Conservation (phyloP, 2,329 filamentous ascomycete species). For the Raffaelea arxii region DNA sequence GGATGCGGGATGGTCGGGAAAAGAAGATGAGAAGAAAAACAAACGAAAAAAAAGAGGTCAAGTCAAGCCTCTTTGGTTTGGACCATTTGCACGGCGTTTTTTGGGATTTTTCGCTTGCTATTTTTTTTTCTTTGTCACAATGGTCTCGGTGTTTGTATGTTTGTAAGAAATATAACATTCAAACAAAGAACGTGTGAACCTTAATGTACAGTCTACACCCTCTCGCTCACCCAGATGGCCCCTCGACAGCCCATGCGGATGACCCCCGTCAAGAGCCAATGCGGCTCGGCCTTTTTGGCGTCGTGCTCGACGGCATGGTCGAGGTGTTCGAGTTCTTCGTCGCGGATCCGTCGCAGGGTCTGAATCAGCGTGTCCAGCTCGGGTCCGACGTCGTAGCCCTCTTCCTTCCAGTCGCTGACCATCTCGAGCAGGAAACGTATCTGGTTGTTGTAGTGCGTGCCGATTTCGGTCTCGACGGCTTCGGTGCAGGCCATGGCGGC, state of each 20-base stretch:
- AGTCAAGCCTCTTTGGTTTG: no score
- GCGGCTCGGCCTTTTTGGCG: slow-evolving; percentile 78
- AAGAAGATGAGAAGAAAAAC: no score
- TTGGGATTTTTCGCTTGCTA: no score
- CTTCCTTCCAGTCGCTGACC: slow-evolving; percentile 62
- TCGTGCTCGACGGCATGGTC: slow-evolving; percentile 93
- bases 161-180: no score
- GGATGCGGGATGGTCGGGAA: no score
- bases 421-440: slow-evolving; percentile 75
- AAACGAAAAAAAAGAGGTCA: no score
- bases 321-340: slow-evolving; percentile 94
- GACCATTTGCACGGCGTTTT: no score
- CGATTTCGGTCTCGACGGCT: slow-evolving; percentile 97
- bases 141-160: no score
- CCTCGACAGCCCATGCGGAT: slow-evolving; percentile 85
- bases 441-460: slow-evolving; percentile 89
- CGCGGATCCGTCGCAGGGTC: slow-evolving; percentile 73
- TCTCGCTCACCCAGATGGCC: slow-evolving; percentile 86
- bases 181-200: neutral
- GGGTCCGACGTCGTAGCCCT: slow-evolving; percentile 69
- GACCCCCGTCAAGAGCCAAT: slow-evolving; percentile 77
- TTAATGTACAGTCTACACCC: slow-evolving; percentile 21
- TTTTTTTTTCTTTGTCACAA: neutral
- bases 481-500: slow-evolving; percentile 98
- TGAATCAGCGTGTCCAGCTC: slow-evolving; percentile 65